These are phyloP conservation scores for Xerocomus amazonicus DNA, from an alignment of 1,284 basidiomycete genomes.

Conservation along the genomic window DNA sequence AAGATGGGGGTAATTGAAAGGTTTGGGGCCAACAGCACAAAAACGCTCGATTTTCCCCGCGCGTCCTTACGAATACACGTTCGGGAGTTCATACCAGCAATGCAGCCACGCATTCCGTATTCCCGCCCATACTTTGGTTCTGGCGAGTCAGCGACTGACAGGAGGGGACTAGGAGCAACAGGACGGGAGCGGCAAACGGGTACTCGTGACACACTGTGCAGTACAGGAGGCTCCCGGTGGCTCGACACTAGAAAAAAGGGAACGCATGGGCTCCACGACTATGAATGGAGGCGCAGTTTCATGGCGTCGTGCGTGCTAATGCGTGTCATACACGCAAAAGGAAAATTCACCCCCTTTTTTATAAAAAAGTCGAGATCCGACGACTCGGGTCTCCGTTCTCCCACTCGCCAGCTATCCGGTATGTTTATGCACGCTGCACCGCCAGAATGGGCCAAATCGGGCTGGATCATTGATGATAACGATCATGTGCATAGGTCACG, in stretches of 20 bases:
- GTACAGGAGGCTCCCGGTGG: constrained; percentile 6
- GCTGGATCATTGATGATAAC: constrained; percentile 26
- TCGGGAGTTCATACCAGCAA: too few relatives aligned
- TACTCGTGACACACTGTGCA: constrained; percentile 9
- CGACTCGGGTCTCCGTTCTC: constrained; percentile 8
- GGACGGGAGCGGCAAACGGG: not conserved
- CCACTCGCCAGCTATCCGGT: constrained; percentile 8
- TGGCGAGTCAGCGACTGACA: not conserved
- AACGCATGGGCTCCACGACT: constrained; percentile 26
- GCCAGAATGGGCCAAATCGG: constrained; percentile 20
- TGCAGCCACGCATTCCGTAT: too few relatives aligned
- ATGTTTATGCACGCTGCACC: constrained; percentile 10
- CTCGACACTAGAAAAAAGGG: constrained; percentile 1
- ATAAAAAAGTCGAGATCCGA: constrained; percentile 20
- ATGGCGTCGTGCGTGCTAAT: constrained; percentile 8
- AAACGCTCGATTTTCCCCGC: not conserved
- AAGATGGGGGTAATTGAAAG: not conserved
- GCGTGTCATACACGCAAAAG: constrained; percentile 26
- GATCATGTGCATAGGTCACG: constrained; percentile 9
- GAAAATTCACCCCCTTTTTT: constrained; percentile 17
- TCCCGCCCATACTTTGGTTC: not conserved
- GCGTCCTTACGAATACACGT: not conserved
- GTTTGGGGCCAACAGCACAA: not conserved
- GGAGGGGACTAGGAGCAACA: not conserved
- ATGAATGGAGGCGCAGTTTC: constrained; percentile 20